Evolutionary conservation across 805 yeast species (phyloP).

Genomic region (Ogataea corticis): DNA sequence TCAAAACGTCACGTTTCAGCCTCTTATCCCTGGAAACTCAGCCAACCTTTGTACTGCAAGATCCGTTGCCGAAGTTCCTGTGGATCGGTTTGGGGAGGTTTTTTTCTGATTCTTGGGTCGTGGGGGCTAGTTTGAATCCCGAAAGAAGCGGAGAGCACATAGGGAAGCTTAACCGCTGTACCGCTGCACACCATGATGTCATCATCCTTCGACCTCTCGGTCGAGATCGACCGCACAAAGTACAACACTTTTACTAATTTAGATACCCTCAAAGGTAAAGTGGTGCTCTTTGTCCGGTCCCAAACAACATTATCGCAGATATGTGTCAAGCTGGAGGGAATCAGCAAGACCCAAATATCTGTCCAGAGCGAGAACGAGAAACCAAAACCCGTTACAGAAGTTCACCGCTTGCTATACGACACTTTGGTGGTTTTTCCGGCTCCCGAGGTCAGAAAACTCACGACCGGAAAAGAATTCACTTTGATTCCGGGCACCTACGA

Average conservation of each 20-base stretch:
- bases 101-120: no score
- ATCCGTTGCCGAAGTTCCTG: no score
- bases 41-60: no score
- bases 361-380: conserved; percentile 28
- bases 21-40: no score
- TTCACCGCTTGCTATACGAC: conserved; percentile 51
- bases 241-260: conserved; percentile 49
- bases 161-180: no score
- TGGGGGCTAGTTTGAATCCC: no score
- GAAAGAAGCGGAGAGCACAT: no score
- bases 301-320: conserved; percentile 47
- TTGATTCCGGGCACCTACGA: conserved; percentile 51
- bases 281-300: conserved; percentile 39
- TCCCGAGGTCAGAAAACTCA: conserved; percentile 44
- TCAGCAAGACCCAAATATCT: conserved; percentile 39
- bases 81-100: no score
- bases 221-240: conserved; percentile 20
- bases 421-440: conserved; percentile 54
- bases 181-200: no score
- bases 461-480: conserved; percentile 45
- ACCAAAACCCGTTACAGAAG: conserved; percentile 28
- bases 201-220: conserved; percentile 16
- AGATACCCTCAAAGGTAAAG: conserved; percentile 44
- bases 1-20: no score
- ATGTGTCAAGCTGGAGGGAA: conserved; percentile 54